A percentile compares a stretch with the other conserved stretches of the same genome.
These are phyloP conservation scores for Lactifluus rugatus DNA, from an alignment of 768 basidiomycete genomes.

Conservation along the genomic window DNA sequence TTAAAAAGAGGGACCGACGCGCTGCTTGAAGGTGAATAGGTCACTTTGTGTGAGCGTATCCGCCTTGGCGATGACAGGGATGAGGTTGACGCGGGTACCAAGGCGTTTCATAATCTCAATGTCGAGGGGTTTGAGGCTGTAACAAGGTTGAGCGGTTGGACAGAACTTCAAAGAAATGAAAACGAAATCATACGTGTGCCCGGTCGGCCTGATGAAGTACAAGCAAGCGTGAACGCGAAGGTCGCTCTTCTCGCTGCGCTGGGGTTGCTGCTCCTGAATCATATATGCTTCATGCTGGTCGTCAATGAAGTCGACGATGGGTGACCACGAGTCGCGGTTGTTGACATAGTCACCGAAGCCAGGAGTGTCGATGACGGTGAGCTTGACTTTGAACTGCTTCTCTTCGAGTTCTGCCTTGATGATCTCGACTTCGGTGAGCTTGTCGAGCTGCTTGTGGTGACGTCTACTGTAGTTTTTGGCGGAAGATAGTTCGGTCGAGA, in stretches of 20 bases:
- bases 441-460: constrained; percentile 95
- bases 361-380: constrained; percentile 97
- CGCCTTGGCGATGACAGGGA: constrained; percentile 95
- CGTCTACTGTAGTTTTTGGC: constrained; percentile 84
- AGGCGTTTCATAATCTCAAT: constrained; percentile 99
- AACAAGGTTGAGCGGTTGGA: neutral
- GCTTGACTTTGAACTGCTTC: constrained; percentile 98
- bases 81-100: constrained; percentile 94
- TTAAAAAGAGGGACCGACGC: constrained; percentile 41
- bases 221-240: constrained; percentile 92
- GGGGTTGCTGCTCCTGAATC: constrained; percentile 99
- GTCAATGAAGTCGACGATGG: constrained; percentile 97
- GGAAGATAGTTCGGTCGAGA: constrained; percentile 91
- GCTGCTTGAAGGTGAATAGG: constrained; percentile 83
- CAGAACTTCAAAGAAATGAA: neutral
- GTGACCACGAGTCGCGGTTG: constrained; percentile 98
- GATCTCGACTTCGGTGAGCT: constrained; percentile 96
- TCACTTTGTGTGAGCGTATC: constrained; percentile 96
- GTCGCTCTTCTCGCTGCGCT: constrained; percentile 88
- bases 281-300: constrained; percentile 94
- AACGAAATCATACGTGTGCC: constrained; percentile 70
- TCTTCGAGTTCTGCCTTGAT: constrained; percentile 99
- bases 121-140: constrained; percentile 89
- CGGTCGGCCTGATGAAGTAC: constrained; percentile 94
- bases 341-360: constrained; percentile 99